These are phyloP conservation scores for Teratosphaeriaceae sp. DNA, from an alignment of 2,329 filamentous ascomycete species.

Conservation along the genomic window DNA sequence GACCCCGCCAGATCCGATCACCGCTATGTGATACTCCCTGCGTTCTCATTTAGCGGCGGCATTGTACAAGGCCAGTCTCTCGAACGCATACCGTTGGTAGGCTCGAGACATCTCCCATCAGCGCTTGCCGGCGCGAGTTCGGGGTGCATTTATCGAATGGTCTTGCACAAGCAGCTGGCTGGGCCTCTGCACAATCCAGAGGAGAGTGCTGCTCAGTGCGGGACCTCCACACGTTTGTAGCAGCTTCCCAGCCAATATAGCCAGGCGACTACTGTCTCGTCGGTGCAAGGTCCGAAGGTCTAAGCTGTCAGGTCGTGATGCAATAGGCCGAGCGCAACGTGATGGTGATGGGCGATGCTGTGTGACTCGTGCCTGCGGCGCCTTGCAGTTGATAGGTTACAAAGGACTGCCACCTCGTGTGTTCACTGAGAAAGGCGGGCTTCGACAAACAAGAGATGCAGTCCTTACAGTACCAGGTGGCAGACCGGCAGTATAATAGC, in stretches of 20 bases:
- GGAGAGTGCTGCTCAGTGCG: too few species aligned
- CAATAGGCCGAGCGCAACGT: neutral
- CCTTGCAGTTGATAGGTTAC: constrained; percentile 4
- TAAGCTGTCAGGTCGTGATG: neutral
- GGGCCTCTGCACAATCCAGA: too few species aligned
- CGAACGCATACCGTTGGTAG: constrained; percentile 2
- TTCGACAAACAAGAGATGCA: neutral
- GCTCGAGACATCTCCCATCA: constrained; percentile 4
- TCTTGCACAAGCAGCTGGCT: too few species aligned
- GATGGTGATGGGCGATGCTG: constrained; percentile 1
- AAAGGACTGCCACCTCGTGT: neutral
- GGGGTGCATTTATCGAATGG: constrained; percentile 3
- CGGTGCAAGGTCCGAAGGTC: neutral
- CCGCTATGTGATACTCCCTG: constrained; percentile 73
- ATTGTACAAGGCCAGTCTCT: neutral
- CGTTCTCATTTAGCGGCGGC: constrained; percentile 5
- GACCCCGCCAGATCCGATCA: constrained; percentile 78
- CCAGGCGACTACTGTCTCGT: neutral
- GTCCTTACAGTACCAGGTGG: neutral
- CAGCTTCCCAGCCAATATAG: too few species aligned
- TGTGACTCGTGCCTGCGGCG: constrained; percentile 1
- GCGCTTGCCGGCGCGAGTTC: constrained; percentile 4
- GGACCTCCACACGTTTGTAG: too few species aligned
- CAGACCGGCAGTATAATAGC: neutral
- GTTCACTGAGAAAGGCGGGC: too few species aligned